A percentile compares a stretch with the other conserved stretches of the same genome.
These are phyloP conservation scores for Pyrenula aspistea DNA, from an alignment of 495 filamentous ascomycete genomes.

Conservation along the genomic window DNA sequence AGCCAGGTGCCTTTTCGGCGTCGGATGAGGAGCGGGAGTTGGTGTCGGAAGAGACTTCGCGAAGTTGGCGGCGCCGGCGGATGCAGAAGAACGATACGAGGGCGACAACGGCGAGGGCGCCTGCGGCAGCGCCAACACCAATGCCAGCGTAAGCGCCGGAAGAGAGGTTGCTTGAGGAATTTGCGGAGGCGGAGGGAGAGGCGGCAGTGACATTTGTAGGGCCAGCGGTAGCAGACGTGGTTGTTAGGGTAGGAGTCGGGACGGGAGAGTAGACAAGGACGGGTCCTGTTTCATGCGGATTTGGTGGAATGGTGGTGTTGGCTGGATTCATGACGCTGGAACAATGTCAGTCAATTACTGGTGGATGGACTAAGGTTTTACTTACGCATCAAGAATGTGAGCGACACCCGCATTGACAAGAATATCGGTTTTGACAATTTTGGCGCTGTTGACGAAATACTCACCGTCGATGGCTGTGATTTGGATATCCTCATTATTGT, in stretches of 20 bases:
- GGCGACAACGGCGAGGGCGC: constrained; percentile 25
- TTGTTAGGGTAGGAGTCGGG: constrained; percentile 19
- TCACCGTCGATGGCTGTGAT: constrained; percentile 34
- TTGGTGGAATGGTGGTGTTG: constrained; percentile 29
- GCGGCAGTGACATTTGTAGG: constrained; percentile 12
- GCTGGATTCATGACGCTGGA: constrained; percentile 49
- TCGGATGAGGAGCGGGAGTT: neutral
- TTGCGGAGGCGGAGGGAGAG: constrained; percentile 4
- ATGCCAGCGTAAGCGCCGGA: constrained; percentile 7
- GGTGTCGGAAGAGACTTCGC: neutral
- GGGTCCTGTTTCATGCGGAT: constrained; percentile 28
- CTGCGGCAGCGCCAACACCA: constrained; percentile 22
- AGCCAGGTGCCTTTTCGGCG: neutral
- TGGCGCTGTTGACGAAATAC: constrained; percentile 42
- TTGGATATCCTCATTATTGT: constrained; percentile 33
- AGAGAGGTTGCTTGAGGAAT: neutral
- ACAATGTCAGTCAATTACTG: neutral
- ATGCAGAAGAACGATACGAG: constrained; percentile 3
- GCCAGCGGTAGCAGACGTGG: constrained; percentile 17
- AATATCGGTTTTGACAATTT: constrained; percentile 44
- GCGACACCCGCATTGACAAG: constrained; percentile 52
- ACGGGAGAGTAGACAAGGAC: constrained; percentile 34
- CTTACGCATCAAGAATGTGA: constrained; percentile 1
- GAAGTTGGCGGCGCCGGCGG: neutral
- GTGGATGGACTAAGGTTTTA: neutral